Evolutionary conservation across 2,329 filamentous ascomycete species (phyloP), one percentile per base, ranked within the genome.

Genomic region (Aschersonia sp.): DNA sequence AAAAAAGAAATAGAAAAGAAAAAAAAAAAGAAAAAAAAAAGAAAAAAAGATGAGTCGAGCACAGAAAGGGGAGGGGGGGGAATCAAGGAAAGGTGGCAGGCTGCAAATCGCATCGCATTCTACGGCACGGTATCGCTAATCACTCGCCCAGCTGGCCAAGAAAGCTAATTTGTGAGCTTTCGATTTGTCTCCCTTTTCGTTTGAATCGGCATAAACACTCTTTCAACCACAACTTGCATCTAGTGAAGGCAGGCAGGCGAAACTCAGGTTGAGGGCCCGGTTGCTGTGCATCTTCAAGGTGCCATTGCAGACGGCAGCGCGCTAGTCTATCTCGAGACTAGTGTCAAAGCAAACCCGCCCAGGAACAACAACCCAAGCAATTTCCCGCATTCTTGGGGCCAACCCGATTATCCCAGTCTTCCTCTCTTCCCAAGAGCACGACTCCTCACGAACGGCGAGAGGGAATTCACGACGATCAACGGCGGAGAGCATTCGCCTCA

Each of bases 321-420:
- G 42, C 53, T 52, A 53, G 39, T 35, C 55, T 47, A n/a, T 30
- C 46, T 45, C 30, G 14, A 48, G 54, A 31, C 51, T 57, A 52
- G 53, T 49, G 41, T 47, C 55, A 50, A 46, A 51, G 51, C 54
- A 52, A 44, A 47, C 52, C 55, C 50, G 53, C 8, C 51, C 52
- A 54, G 55, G 59, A 54, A 55, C 56, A 56, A 54, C 59, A 62
- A 57, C 54, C 45, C 56, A 53, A 56, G 60, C 59, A 64, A 64
- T 65, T 64, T 65, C 62, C 59, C 61, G 48, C 61, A 59, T 59
- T 59, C 55, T 54, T 56, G 50, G 48, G 52, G 50, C 48, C 45
- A 30, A 55, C 46, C 37, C 30, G 5, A 30, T 12, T 35, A 30
- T 31, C 40, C 52, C 49, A 51, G 44, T 45, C 48, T 49, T 49